These are phyloP conservation scores for Lentinula lateritia DNA, from an alignment of 768 basidiomycete species.

Conservation along the genomic window DNA sequence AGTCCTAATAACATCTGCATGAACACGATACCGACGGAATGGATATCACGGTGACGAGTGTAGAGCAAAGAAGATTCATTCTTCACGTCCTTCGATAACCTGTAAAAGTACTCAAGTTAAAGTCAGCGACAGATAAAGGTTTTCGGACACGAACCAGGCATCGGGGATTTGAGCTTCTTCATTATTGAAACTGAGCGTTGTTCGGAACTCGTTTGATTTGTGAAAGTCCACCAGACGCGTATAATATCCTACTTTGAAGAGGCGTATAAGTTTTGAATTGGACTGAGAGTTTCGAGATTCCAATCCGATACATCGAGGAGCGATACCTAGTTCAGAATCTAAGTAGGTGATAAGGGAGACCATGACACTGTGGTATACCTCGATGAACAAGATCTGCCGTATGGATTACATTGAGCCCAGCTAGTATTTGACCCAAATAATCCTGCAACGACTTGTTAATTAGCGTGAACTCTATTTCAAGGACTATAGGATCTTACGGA, in stretches of 20 bases:
- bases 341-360: background rate
- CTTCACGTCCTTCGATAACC: conserved; percentile 74
- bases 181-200: conserved; percentile 13
- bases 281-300: conserved; percentile 42
- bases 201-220: conserved; percentile 75
- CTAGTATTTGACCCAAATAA: conserved; percentile 68
- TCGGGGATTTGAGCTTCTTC: conserved; percentile 42
- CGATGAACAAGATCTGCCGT: conserved; percentile 64
- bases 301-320: conserved; percentile 56
- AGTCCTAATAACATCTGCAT: conserved; percentile 84
- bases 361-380: conserved; percentile 29
- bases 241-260: conserved; percentile 69
- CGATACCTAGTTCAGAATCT: conserved; percentile 38
- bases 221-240: conserved; percentile 75
- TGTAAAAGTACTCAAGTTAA: conserved; percentile 16
- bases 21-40: conserved; percentile 72
- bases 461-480: background rate
- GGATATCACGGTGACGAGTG: conserved; percentile 75
- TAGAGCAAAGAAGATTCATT: conserved; percentile 74
- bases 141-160: conserved; percentile 24
- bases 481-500: conserved; percentile 37
- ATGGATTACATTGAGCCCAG: conserved; percentile 65
- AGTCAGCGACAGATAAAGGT: background rate
- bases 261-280: conserved; percentile 63
- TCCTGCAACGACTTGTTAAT: conserved; percentile 39